Percentiles rank a stretch among this genome's conserved stretches.
Conservation (phyloP, 139 green algal species). For the Ettlia oleoabundans region DNA sequence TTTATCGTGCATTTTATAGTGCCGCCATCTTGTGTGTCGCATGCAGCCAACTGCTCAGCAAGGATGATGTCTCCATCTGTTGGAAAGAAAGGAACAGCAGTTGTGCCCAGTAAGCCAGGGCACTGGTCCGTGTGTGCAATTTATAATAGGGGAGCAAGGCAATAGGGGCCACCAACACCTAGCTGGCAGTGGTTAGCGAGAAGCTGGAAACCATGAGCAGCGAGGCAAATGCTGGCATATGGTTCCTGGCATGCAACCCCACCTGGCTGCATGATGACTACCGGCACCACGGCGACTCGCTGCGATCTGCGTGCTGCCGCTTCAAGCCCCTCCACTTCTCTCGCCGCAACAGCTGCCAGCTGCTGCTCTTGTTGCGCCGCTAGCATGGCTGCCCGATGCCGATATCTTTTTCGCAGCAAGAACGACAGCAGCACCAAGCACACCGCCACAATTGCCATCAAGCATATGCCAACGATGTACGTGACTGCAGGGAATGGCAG, state of each 20-base stretch:
- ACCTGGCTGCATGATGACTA: slow-evolving; percentile 19
- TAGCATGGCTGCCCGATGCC: neutral
- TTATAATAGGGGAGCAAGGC: too few relatives aligned
- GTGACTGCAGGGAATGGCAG: neutral
- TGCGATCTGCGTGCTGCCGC: neutral
- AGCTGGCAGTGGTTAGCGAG: too few relatives aligned
- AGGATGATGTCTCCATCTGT: slow-evolving; percentile 11
- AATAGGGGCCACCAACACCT: too few relatives aligned
- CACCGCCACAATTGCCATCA: neutral
- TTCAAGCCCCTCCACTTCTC: neutral
- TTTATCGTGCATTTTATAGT: neutral
- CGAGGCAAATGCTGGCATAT: too few relatives aligned
- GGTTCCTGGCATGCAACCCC: too few relatives aligned
- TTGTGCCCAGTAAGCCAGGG: too few relatives aligned
- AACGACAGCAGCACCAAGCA: neutral
- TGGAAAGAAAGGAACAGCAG: too few relatives aligned
- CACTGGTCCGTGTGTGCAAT: too few relatives aligned
- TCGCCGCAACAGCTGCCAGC: neutral
- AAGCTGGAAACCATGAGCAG: too few relatives aligned
- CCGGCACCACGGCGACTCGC: neutral
- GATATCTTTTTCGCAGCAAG: slow-evolving; percentile 1
- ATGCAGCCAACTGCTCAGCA: neutral
- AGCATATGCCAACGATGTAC: neutral
- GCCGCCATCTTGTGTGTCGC: neutral
- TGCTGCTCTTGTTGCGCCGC: neutral